Conservation (phyloP, 192 early-diverging fungal genomes). For the Backusella psychrophila region DNA sequence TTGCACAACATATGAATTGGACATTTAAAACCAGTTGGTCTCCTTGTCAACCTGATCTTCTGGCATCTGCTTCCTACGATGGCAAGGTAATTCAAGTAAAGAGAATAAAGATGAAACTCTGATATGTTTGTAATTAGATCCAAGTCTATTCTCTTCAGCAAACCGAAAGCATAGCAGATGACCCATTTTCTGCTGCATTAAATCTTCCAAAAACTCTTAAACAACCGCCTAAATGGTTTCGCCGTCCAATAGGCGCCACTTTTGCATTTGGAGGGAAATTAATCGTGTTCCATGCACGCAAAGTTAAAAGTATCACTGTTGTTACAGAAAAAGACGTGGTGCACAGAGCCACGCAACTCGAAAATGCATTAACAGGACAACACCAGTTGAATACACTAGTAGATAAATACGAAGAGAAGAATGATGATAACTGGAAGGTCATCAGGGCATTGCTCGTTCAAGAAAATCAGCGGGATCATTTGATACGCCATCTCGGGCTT, state of each 20-base stretch:
- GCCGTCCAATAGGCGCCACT: constrained; percentile 75
- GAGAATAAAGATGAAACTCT: background rate
- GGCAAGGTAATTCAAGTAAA: constrained; percentile 63
- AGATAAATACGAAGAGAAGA: background rate
- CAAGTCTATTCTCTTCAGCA: background rate
- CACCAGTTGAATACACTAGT: background rate
- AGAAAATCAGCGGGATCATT: background rate
- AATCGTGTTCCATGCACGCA: constrained; percentile 59
- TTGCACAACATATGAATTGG: constrained; percentile 86
- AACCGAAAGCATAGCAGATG: background rate
- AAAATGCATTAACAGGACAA: background rate
- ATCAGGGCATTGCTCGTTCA: background rate
- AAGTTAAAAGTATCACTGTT: constrained; percentile 20
- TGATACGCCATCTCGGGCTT: constrained; percentile 60
- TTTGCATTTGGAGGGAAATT: constrained; percentile 91
- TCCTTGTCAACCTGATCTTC: constrained; percentile 86
- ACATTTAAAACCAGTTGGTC: constrained; percentile 95
- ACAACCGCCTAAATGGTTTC: constrained; percentile 91
- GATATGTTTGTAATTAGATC: background rate
- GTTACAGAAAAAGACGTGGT: constrained; percentile 18
- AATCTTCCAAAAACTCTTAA: constrained; percentile 40
- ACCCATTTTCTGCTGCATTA: background rate
- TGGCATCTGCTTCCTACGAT: constrained; percentile 89
- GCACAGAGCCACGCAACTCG: background rate
- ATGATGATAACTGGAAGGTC: background rate